A percentile compares a stretch with the other conserved stretches of the same genome.
These are phyloP conservation scores for Erysimum cheiri DNA, from an alignment of 441 rosid genomes.

Conservation along the genomic window DNA sequence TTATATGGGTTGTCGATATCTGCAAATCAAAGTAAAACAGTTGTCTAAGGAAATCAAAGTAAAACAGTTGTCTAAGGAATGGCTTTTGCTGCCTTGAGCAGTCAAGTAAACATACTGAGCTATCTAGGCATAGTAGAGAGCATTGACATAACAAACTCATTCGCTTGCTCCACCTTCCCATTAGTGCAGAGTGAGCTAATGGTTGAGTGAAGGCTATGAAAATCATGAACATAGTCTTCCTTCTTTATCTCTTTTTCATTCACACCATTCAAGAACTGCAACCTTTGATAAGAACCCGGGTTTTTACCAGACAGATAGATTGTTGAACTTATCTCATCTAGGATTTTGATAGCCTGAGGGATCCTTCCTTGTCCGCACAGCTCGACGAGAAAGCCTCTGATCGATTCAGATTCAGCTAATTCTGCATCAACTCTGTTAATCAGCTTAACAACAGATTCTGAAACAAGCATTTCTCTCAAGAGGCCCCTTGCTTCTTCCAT, in stretches of 20 bases:
- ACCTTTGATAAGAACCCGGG: conserved; percentile 40
- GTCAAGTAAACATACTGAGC: conserved; percentile 18
- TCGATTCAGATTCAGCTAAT: conserved; percentile 67
- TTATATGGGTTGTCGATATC: conserved; percentile 81
- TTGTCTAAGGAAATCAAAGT: neutral
- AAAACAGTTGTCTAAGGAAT: no score
- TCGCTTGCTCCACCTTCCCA: conserved; percentile 56
- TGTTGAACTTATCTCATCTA: conserved; percentile 64
- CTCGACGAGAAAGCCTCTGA: conserved; percentile 60
- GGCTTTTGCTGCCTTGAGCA: conserved; percentile 3
- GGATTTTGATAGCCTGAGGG: conserved; percentile 68
- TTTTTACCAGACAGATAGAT: conserved; percentile 54
- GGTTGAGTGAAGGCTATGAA: conserved; percentile 46
- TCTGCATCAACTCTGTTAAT: conserved; percentile 62
- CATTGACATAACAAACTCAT: conserved; percentile 43
- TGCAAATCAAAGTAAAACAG: conserved; percentile 39
- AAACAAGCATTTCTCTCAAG: conserved; percentile 85
- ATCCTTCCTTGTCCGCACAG: conserved; percentile 89
- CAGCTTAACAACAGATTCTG: conserved; percentile 60
- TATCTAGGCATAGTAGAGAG: conserved; percentile 46
- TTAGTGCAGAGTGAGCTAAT: conserved; percentile 54
- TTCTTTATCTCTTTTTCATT: conserved; percentile 28
- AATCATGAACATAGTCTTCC: conserved; percentile 35
- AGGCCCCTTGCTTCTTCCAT: conserved; percentile 88
- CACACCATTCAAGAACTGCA: conserved; percentile 36